Evolutionary conservation across 495 filamentous ascomycete genomes (phyloP).

Genomic region (Pseudoneurospora amorphoporcata): DNA sequence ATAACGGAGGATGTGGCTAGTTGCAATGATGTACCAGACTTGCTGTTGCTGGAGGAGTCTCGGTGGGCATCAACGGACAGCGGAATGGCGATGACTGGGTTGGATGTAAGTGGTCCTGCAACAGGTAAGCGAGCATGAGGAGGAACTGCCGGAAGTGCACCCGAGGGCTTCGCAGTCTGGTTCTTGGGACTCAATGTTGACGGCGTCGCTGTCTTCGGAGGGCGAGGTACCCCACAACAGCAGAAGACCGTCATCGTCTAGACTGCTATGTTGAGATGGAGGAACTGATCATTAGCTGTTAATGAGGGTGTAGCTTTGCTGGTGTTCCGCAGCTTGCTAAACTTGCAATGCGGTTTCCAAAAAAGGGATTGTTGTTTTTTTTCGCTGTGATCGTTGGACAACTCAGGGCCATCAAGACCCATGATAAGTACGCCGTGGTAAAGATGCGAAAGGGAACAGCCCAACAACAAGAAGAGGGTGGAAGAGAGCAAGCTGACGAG

Average conservation of each 20-base stretch:
- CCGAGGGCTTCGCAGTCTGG: conserved; percentile 4
- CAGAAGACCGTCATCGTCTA: conserved; percentile 30
- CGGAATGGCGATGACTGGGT: conserved; percentile 5
- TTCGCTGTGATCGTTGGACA: background rate
- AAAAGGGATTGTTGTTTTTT: background rate
- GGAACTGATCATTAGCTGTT: background rate
- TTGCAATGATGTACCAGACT: conserved; percentile 6
- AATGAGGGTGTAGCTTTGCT: background rate
- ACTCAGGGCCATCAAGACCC: background rate
- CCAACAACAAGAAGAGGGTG: background rate
- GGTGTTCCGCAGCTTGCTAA: background rate
- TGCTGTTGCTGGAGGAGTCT: background rate
- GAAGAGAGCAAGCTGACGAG: background rate
- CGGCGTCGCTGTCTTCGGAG: conserved; percentile 18
- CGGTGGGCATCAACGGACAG: background rate
- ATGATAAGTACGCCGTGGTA: background rate
- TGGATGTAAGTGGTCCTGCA: conserved; percentile 13
- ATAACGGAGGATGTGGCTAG: conserved; percentile 1
- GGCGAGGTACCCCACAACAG: conserved; percentile 25
- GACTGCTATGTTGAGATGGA: background rate
- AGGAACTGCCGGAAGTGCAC: conserved; percentile 9
- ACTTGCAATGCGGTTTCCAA: background rate
- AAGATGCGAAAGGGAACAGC: background rate
- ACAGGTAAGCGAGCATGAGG: conserved; percentile 13
- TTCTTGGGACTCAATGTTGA: conserved; percentile 7